These are phyloP conservation scores for Kentomonas sorsogonicus DNA, from an alignment of 208 protist species.

Conservation along the genomic window DNA sequence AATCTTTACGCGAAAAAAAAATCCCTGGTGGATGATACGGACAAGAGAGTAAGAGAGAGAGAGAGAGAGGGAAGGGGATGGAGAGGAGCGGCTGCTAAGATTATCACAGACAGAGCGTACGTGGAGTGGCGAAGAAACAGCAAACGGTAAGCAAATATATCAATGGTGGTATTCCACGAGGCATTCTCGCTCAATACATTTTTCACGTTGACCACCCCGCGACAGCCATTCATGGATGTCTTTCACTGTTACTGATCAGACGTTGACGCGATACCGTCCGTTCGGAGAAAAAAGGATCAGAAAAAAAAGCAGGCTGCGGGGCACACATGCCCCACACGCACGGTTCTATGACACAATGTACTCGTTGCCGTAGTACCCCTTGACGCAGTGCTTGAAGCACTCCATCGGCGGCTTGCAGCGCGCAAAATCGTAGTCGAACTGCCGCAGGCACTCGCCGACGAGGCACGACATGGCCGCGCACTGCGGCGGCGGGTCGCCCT, in stretches of 20 bases:
- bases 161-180: no score
- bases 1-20: not conserved
- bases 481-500: slow-evolving; percentile 69
- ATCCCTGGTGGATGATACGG: no score
- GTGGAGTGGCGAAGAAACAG: slow-evolving; percentile 15
- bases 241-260: no score
- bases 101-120: no score
- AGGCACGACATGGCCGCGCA: slow-evolving; percentile 75
- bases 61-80: no score
- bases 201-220: no score
- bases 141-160: slow-evolving; percentile 11
- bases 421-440: slow-evolving; percentile 70
- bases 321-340: not conserved
- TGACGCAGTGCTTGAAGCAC: slow-evolving; percentile 81
- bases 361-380: slow-evolving; percentile 62
- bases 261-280: no score
- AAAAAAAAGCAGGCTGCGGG: not conserved
- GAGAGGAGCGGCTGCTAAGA: no score
- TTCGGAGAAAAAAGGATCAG: slow-evolving; percentile 5
- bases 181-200: no score
- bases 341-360: slow-evolving; percentile 33
- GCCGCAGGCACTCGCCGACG: slow-evolving; percentile 60
- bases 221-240: no score
- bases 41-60: no score
- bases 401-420: slow-evolving; percentile 60